A percentile compares a stretch with the other conserved stretches of the same genome.
These are phyloP conservation scores for Penicillium canescens DNA, from an alignment of 495 filamentous ascomycete species.

Conservation along the genomic window DNA sequence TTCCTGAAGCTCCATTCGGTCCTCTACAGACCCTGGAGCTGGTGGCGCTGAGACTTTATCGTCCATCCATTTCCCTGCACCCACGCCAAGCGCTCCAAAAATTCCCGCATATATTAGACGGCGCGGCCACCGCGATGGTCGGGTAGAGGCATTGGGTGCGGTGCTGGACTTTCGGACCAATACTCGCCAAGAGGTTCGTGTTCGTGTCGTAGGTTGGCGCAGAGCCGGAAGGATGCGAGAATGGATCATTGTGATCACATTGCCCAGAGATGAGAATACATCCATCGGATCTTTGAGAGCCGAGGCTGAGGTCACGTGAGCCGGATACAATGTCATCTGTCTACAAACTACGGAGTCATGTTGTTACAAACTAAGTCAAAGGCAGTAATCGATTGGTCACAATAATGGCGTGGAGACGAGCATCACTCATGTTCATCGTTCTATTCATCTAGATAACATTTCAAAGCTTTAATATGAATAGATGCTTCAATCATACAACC, in stretches of 20 bases:
- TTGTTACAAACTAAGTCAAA: neutral
- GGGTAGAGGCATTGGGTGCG: conserved; percentile 12
- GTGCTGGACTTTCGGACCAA: conserved; percentile 28
- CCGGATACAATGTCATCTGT: too few relatives aligned
- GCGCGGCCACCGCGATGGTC: conserved; percentile 38
- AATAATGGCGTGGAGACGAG: conserved; percentile 1
- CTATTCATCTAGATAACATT: conserved; percentile 29
- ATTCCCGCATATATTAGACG: conserved; percentile 37
- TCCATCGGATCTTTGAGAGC: conserved; percentile 1
- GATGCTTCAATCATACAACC: neutral
- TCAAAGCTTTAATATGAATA: neutral
- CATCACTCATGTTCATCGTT: conserved; percentile 27
- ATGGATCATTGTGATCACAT: conserved; percentile 36
- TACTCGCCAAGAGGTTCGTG: conserved; percentile 1
- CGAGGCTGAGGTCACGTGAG: conserved; percentile 23
- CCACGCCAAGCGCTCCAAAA: conserved; percentile 36
- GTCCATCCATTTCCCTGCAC: conserved; percentile 27
- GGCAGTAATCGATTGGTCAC: neutral
- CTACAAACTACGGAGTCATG: too few relatives aligned
- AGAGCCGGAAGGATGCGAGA: conserved; percentile 23
- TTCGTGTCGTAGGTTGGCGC: conserved; percentile 10
- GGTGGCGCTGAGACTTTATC: conserved; percentile 29
- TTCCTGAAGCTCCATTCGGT: conserved; percentile 22
- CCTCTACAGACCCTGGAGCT: conserved; percentile 32
- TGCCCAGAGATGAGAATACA: neutral